These are phyloP conservation scores for Diatrype stigma DNA, from an alignment of 2,329 filamentous ascomycete genomes.

Conservation along the genomic window DNA sequence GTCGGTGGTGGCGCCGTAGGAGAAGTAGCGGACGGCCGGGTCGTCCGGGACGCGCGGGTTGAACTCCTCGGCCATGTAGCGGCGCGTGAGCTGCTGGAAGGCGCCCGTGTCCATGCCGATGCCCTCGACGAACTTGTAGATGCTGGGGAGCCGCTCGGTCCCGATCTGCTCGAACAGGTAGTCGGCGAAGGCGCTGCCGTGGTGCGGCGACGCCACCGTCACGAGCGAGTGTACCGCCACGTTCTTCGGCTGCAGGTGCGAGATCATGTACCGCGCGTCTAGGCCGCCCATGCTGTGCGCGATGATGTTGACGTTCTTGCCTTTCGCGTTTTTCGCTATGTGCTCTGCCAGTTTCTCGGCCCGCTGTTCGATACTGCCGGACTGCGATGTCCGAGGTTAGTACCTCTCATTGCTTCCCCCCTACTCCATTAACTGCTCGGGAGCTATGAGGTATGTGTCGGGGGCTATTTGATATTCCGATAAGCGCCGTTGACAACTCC, in stretches of 20 bases:
- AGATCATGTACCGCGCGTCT: slow-evolving; percentile 63
- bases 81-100: slow-evolving; percentile 56
- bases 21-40: slow-evolving; percentile 54
- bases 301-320: slow-evolving; percentile 68
- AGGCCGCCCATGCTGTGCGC: slow-evolving; percentile 66
- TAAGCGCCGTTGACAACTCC: too few species aligned
- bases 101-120: slow-evolving; percentile 55
- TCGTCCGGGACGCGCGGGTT: slow-evolving; percentile 54
- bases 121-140: slow-evolving; percentile 46
- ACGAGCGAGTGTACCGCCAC: slow-evolving; percentile 48
- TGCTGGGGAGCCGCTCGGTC: slow-evolving; percentile 46
- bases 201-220: slow-evolving; percentile 53
- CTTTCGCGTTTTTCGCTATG: slow-evolving; percentile 43
- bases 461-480: too few species aligned
- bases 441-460: not conserved
- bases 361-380: slow-evolving; percentile 56
- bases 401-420: too few species aligned
- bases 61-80: slow-evolving; percentile 56
- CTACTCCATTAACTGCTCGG: too few species aligned
- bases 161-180: slow-evolving; percentile 46
- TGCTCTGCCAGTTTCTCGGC: slow-evolving; percentile 53
- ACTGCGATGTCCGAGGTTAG: slow-evolving; percentile 19
- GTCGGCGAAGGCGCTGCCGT: slow-evolving; percentile 53
- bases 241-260: slow-evolving; percentile 43
- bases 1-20: slow-evolving; percentile 52